These are phyloP conservation scores for Hypoxylon sp. DNA, from an alignment of 2,329 filamentous ascomycete genomes.

Conservation along the genomic window DNA sequence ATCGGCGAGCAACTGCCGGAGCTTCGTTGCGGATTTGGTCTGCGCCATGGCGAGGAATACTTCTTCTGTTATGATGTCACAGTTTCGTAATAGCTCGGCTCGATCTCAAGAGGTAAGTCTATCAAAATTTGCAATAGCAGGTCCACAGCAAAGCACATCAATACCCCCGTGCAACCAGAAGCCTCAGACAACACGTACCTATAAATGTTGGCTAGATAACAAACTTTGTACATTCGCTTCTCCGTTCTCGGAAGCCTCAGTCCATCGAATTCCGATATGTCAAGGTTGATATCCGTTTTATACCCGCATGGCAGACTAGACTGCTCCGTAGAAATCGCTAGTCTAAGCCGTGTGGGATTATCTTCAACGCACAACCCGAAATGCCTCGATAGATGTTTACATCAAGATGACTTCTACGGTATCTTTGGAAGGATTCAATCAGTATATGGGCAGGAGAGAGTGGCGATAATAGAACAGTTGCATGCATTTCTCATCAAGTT, in stretches of 20 bases:
- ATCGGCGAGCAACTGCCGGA: constrained; percentile 56
- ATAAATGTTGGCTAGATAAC: neutral
- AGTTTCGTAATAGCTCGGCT: neutral
- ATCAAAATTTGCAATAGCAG: neutral
- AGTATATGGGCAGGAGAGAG: neutral
- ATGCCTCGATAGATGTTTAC: neutral
- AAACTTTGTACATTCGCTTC: constrained; percentile 1
- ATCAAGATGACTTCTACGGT: neutral
- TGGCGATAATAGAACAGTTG: neutral
- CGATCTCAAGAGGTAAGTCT: neutral
- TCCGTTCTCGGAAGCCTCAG: constrained; percentile 27
- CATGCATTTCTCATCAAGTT: constrained; percentile 1
- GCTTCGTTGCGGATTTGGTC: constrained; percentile 47
- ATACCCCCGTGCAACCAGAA: neutral
- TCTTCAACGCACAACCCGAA: neutral
- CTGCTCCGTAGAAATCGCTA: neutral
- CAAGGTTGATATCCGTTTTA: constrained; percentile 10
- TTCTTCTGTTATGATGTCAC: neutral
- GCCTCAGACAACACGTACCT: neutral
- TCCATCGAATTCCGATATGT: constrained; percentile 2
- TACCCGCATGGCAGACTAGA: neutral
- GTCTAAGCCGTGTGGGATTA: neutral
- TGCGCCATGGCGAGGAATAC: constrained; percentile 31
- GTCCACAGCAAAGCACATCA: neutral
- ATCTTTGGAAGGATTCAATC: neutral